Conservation (phyloP, 441 rosid genomes). For the Erodium moschatum region DNA sequence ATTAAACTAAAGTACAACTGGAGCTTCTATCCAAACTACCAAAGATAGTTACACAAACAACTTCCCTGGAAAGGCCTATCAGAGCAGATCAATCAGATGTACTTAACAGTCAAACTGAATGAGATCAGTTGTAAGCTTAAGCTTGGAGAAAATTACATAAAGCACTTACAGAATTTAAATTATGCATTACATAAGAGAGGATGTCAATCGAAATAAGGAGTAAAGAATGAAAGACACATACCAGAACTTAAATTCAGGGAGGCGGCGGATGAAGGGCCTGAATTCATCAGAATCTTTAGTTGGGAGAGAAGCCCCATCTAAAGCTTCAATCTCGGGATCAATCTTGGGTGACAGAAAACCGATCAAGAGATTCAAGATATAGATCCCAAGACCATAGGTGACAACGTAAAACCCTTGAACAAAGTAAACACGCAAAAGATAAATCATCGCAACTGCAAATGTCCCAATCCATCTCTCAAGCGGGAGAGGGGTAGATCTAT, state of each 20-base stretch:
- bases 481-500: constrained; percentile 37
- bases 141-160: background rate
- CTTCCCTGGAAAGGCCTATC: no score
- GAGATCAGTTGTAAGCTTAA: background rate
- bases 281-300: constrained; percentile 37
- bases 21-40: no score
- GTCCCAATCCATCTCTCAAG: constrained; percentile 44
- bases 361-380: constrained; percentile 47
- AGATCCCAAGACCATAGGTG: constrained; percentile 49
- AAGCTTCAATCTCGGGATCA: constrained; percentile 47
- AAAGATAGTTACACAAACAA: no score
- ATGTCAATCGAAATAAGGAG: background rate
- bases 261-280: constrained; percentile 52
- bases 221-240: constrained; percentile 9
- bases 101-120: background rate
- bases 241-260: constrained; percentile 52
- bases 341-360: constrained; percentile 53
- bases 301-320: constrained; percentile 29
- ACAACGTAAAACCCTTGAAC: constrained; percentile 41
- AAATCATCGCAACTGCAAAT: constrained; percentile 33
- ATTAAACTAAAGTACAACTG: no score
- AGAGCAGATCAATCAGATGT: background rate
- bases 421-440: constrained; percentile 35
- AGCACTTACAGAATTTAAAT: background rate
- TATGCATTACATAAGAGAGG: background rate